Percentiles rank a stretch among this genome's conserved stretches.
phyloP scores from a whole-genome alignment of 495 filamentous ascomycete genomes.

The Mytilinidion resinicola region DNA sequence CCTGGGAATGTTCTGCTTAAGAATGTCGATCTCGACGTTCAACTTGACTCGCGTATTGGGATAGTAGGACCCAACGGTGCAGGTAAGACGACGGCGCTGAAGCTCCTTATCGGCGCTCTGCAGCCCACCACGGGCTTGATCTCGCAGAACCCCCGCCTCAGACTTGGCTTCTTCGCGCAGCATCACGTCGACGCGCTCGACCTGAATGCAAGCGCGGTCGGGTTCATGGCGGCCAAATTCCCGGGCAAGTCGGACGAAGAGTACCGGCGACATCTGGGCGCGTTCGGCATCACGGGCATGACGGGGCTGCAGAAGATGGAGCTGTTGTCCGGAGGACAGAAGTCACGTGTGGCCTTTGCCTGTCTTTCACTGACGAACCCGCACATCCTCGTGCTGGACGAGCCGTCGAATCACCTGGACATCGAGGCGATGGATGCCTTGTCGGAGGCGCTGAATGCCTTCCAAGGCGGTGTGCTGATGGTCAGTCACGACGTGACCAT shows the following conservation, averaged over 20 bases:
- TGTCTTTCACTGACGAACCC: slow-evolving; percentile 88
- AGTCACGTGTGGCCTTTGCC: slow-evolving; percentile 95
- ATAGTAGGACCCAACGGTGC: slow-evolving; percentile 98
- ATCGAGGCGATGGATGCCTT: slow-evolving; percentile 99
- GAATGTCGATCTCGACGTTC: slow-evolving; percentile 90
- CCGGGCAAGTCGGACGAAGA: slow-evolving; percentile 92
- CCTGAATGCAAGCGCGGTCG: slow-evolving; percentile 77
- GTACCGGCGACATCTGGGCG: slow-evolving; percentile 90
- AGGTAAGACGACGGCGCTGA: slow-evolving; percentile 94
- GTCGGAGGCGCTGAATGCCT: slow-evolving; percentile 70
- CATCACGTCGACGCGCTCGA: slow-evolving; percentile 98
- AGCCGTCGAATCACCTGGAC: slow-evolving; percentile 97
- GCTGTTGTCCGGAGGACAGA: slow-evolving; percentile 91
- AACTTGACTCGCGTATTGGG: slow-evolving; percentile 95
- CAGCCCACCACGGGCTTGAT: slow-evolving; percentile 72
- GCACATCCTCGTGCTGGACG: slow-evolving; percentile 96
- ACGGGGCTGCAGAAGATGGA: slow-evolving; percentile 96
- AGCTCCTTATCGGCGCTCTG: slow-evolving; percentile 85
- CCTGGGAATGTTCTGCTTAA: slow-evolving; percentile 71
- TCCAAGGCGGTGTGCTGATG: slow-evolving; percentile 95
- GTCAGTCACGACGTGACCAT: slow-evolving; percentile 99
- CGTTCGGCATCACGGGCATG: slow-evolving; percentile 96
- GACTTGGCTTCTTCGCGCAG: slow-evolving; percentile 95
- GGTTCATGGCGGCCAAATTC: slow-evolving; percentile 90
- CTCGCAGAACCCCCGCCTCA: slow-evolving; percentile 75